Evolutionary conservation across 31 red algal species (phyloP).

Genomic region (Endocladia muricata): DNA sequence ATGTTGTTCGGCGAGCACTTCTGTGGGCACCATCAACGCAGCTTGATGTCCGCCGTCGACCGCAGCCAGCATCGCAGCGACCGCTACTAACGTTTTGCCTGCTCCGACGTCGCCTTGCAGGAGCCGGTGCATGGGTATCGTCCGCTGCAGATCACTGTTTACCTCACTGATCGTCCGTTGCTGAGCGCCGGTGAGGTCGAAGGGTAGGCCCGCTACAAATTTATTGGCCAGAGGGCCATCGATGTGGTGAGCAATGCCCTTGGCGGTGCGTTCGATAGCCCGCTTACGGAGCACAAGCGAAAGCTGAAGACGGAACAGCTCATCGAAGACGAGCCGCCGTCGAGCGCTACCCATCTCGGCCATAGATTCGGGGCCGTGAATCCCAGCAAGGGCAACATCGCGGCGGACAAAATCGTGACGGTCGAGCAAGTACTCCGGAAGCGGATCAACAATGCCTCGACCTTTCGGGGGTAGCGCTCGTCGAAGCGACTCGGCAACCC

Average conservation of each 20-base stretch:
- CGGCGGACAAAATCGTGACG: background rate
- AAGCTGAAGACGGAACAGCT: background rate
- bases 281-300: background rate
- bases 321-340: background rate
- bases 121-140: background rate
- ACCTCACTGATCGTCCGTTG: background rate
- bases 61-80: background rate
- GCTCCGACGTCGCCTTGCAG: constrained; percentile 19
- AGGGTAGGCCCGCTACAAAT: background rate
- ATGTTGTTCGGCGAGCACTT: constrained; percentile 19
- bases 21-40: constrained; percentile 13
- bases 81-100: constrained; percentile 5
- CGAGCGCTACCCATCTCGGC: background rate
- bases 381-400: background rate
- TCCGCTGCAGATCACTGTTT: background rate
- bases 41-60: background rate
- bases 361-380: background rate
- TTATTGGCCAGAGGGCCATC: background rate
- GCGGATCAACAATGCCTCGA: no score
- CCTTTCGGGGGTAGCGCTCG: background rate
- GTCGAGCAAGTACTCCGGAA: no score
- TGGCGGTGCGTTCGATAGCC: background rate
- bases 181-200: constrained; percentile 5
- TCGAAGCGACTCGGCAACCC: background rate
- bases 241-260: background rate